Evolutionary conservation across 2,329 filamentous ascomycete species (phyloP), one percentile per base, ranked within the genome.

Genomic region (Colletotrichum spaethianum): DNA sequence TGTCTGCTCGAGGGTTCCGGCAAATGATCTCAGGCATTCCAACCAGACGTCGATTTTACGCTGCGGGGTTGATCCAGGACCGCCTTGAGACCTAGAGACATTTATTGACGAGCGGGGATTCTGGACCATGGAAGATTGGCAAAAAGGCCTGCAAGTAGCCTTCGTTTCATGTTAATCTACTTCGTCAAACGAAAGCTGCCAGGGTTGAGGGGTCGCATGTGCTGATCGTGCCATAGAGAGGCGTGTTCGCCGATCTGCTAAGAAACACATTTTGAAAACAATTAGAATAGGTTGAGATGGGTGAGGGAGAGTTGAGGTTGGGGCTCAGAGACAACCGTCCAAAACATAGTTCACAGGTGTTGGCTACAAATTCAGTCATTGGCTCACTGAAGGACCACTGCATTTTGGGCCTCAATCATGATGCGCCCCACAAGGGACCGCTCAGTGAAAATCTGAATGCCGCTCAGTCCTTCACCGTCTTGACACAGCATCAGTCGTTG

Each of bases 371-470:
- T 18, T 16, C 48, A 12, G 7, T 63, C 61, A 63, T 63, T 63
- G 61, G 61, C 36, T 63, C 36, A 55, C 12, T 31, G 8, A 14
- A 28, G 61, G 61, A 59, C 69, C 69, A 63, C 48, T 63, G 38
- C 33, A 50, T 55, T 68, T 63, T 48, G 14, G 23, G 36, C 65
- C 65, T 60, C 44, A 59, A 63, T 12, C 20, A 44, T 53, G 64
- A 69, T 28, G 50, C 44, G 65, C 69, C 69, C 69, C 69, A 72
- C 69, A 44, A 28, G 50, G 57, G 26, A 57, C 56, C 68, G 64
- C 68, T 71, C 57, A 67, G 36, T 72, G 52, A 72, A 72, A 72
- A 63, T 60, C 62, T 60, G 14, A 44, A 63, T 20, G 36, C 33
- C 36, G 18, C 52, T 26, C 33, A n/a, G 28, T 26, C 33, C 20